Evolutionary conservation across 2,329 filamentous ascomycete species (phyloP), one percentile per base, ranked within the genome.

Genomic region (Ophioceras dolichostomum): DNA sequence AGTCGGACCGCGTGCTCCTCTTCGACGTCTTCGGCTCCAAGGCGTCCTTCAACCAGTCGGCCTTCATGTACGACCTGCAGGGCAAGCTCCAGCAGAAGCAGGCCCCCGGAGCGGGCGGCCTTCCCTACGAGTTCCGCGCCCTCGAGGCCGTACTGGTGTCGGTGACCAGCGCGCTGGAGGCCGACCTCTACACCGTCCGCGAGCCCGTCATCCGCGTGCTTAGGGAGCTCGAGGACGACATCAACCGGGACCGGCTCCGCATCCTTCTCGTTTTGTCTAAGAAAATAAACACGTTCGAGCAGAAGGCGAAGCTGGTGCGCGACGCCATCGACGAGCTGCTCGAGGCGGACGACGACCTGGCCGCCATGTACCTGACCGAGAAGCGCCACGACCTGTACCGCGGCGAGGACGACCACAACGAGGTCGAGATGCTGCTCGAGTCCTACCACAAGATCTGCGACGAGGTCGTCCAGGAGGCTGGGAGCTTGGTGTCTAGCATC

Each of bases 381-480:
- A 89, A 94, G 55, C 71, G 75, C 3, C 73, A 77, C 37, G 84
- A 88, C 43, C 68, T 81, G 14, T 65, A 73, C 31, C 71, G 88
- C 38, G 76, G 77, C 37, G 79, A 87, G 43, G 77, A 94, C 47
- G 87, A 95, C 50, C 89, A 96, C 52, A 91, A 89, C 19, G 91
- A 98, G 59, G 83, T 98, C 5, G 91, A 98, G 62, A 87, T 98
- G 78, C 68, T 98, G 34, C 67, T 98, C 4, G 91, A 98, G 57
- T 94, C 87, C 3, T 98, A 98, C 57, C 86, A 96, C 58, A 96
- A 96, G 58, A 81, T 98, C 30, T 89, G 87, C 47, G 91, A 98
- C 54, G 91, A 98, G 65, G 95, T 96, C 49, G 89, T 95, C 8
- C 89, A 98, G 59, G 84, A 93, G 44, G 86, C 87, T 13, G 83